phyloP scores from a whole-genome alignment of 176 grass and related monocot genomes.

The Aegilops umbellulata region DNA sequence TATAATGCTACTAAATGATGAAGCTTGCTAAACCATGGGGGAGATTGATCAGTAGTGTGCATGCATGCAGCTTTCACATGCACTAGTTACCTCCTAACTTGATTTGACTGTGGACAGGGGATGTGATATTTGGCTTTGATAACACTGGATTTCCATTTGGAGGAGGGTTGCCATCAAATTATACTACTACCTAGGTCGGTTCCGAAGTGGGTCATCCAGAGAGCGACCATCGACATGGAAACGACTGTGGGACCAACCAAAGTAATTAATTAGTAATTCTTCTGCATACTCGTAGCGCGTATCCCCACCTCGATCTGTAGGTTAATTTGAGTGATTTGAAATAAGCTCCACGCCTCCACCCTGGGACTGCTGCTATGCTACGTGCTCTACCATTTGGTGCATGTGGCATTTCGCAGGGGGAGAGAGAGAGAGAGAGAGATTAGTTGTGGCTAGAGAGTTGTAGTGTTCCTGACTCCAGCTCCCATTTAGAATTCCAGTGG shows the following conservation, averaged over 20 bases:
- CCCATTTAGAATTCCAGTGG: background rate
- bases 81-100: background rate
- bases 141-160: constrained; percentile 47
- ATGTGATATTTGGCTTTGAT: constrained; percentile 29
- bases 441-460: background rate
- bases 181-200: constrained; percentile 45
- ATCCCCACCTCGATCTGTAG: background rate
- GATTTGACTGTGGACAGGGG: background rate
- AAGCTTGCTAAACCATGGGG: background rate
- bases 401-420: background rate
- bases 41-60: background rate
- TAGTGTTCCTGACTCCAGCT: constrained; percentile 35
- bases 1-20: background rate
- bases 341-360: background rate
- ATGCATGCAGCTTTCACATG: constrained; percentile 5
- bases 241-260: background rate
- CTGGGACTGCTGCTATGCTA: background rate
- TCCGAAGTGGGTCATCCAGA: constrained; percentile 15
- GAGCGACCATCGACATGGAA: background rate
- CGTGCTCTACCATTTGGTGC: background rate
- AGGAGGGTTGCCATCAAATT: constrained; percentile 52
- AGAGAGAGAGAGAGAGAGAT: background rate
- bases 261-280: background rate
- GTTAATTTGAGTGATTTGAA: background rate
- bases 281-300: background rate